These are phyloP conservation scores for Ambrosia artemisiifolia DNA, from an alignment of 129 eudicot species.

Conservation along the genomic window DNA sequence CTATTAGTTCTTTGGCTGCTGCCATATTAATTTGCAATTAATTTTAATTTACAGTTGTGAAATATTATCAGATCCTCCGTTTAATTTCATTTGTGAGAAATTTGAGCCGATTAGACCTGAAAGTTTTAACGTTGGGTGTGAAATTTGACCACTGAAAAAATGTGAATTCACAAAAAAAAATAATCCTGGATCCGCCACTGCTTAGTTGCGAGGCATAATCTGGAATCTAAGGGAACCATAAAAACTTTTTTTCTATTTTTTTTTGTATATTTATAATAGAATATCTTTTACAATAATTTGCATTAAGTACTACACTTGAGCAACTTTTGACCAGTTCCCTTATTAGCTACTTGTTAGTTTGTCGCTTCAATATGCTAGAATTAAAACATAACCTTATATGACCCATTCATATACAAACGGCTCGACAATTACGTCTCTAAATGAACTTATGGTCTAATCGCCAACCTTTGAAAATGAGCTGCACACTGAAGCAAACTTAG, in stretches of 20 bases:
- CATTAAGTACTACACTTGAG: not conserved
- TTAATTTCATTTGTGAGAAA: too few species aligned
- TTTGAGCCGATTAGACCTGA: too few species aligned
- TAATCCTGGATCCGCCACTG: too few species aligned
- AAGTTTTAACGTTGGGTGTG: too few species aligned
- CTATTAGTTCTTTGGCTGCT: too few species aligned
- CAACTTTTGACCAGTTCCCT: not conserved
- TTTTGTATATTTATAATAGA: not conserved
- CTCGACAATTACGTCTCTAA: not conserved
- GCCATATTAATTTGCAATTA: too few species aligned
- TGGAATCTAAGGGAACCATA: too few species aligned
- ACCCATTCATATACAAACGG: not conserved
- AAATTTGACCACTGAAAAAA: too few species aligned
- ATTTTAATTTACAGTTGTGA: too few species aligned
- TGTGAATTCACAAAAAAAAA: too few species aligned
- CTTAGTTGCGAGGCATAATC: too few species aligned
- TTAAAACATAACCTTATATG: not conserved
- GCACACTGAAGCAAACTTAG: conserved; percentile 80
- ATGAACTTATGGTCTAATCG: not conserved
- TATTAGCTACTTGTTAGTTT: not conserved
- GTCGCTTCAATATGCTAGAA: not conserved
- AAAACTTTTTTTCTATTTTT: not conserved
- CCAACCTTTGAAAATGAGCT: conserved; percentile 82
- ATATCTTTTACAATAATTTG: not conserved
- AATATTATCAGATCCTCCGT: too few species aligned